phyloP scores from a whole-genome alignment of 495 filamentous ascomycete genomes.

The Lasiosphaeria miniovina region DNA sequence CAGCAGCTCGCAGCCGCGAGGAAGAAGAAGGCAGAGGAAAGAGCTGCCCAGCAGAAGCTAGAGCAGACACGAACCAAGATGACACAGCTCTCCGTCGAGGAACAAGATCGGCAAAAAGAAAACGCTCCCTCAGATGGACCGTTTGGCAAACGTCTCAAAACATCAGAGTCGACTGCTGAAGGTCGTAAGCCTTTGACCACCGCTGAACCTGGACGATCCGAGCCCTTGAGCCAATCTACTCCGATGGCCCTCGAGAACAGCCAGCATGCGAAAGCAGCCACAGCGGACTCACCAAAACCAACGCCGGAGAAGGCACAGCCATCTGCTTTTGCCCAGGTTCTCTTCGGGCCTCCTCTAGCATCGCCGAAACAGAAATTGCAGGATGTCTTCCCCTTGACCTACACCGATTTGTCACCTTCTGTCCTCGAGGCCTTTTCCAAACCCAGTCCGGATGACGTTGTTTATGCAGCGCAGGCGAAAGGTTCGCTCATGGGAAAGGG shows the following conservation, averaged over 20 bases:
- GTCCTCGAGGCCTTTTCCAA: slow-evolving; percentile 67
- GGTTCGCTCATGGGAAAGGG: slow-evolving; percentile 59
- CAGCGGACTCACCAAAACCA: neutral
- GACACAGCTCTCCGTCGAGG: slow-evolving; percentile 24
- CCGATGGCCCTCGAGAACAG: neutral
- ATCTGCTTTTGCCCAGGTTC: slow-evolving; percentile 67
- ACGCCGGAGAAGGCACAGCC: slow-evolving; percentile 34
- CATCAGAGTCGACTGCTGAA: slow-evolving; percentile 22
- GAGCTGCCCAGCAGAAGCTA: slow-evolving; percentile 38
- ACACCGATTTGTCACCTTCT: slow-evolving; percentile 39
- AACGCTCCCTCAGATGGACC: slow-evolving; percentile 19
- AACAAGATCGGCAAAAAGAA: slow-evolving; percentile 19
- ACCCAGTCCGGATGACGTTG: slow-evolving; percentile 92
- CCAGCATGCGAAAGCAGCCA: neutral
- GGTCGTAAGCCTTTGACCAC: slow-evolving; percentile 17
- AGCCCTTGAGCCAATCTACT: slow-evolving; percentile 2
- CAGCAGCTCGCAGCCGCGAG: slow-evolving; percentile 84
- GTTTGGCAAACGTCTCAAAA: slow-evolving; percentile 33
- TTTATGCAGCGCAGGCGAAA: slow-evolving; percentile 85
- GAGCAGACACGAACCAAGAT: slow-evolving; percentile 30
- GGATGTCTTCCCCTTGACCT: slow-evolving; percentile 50
- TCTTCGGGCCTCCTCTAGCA: slow-evolving; percentile 49
- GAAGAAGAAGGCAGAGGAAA: slow-evolving; percentile 77
- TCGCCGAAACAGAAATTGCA: slow-evolving; percentile 33
- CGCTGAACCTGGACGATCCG: slow-evolving; percentile 15